Evolutionary conservation across 2,329 filamentous ascomycete species (phyloP).

Genomic region (Bipolaris oryzae): DNA sequence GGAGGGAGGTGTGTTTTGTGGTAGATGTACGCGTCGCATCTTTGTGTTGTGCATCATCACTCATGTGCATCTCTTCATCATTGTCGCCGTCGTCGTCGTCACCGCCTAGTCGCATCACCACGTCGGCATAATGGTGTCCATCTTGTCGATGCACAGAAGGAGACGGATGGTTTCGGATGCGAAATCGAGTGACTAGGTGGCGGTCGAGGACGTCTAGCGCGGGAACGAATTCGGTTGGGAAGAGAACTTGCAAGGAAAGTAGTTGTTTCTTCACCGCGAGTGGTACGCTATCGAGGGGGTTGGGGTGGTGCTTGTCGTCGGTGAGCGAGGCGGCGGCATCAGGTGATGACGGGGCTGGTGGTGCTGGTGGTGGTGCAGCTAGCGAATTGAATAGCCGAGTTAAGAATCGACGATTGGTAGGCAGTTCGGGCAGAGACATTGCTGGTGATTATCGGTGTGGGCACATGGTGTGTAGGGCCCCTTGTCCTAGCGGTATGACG

Average conservation of each 20-base stretch:
- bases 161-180: conserved; percentile 10
- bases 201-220: conserved; percentile 88
- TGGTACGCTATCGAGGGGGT: conserved; percentile 49
- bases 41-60: not conserved
- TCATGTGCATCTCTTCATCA: not conserved
- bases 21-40: not conserved
- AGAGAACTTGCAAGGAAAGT: conserved; percentile 83
- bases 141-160: not conserved
- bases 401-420: conserved; percentile 40
- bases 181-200: conserved; percentile 66
- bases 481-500: conserved; percentile 14
- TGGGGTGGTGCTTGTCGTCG: conserved; percentile 25
- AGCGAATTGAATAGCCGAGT: conserved; percentile 43
- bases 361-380: conserved; percentile 4
- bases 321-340: conserved; percentile 24
- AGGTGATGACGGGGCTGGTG: not conserved
- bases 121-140: not conserved
- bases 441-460: conserved; percentile 9
- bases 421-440: conserved; percentile 23
- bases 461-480: not conserved
- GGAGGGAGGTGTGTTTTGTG: not conserved
- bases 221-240: conserved; percentile 79
- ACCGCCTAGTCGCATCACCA: not conserved
- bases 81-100: not conserved
- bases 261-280: conserved; percentile 57